Evolutionary conservation across 1,284 basidiomycete genomes (phyloP).

Genomic region (Tilletia setariae): DNA sequence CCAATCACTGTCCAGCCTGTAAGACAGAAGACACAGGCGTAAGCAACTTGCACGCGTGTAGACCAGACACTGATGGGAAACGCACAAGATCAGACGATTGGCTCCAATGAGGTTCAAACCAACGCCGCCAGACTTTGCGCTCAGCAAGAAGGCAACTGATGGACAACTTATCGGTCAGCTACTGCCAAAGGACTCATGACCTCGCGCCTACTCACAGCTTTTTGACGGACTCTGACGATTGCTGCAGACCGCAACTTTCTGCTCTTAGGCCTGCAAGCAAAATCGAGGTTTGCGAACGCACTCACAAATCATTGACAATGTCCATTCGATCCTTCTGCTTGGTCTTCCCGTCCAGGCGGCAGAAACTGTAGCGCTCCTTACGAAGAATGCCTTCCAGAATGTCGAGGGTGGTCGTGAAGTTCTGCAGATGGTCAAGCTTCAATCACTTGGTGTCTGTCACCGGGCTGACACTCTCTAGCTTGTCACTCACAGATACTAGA

Average conservation of each 20-base stretch:
- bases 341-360: constrained; percentile 74
- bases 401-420: constrained; percentile 72
- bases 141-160: constrained; percentile 80
- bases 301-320: constrained; percentile 40
- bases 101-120: constrained; percentile 98
- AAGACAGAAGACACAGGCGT: constrained; percentile 37
- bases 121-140: constrained; percentile 94
- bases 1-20: constrained; percentile 80
- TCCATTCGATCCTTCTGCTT: constrained; percentile 39
- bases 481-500: constrained; percentile 31
- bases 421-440: constrained; percentile 19
- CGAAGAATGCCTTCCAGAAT: constrained; percentile 83
- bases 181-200: neutral
- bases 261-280: constrained; percentile 20
- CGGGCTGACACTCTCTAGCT: neutral
- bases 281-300: constrained; percentile 22
- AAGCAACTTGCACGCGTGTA: neutral
- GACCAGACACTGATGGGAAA: neutral
- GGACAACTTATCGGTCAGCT: neutral
- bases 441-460: no score
- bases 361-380: constrained; percentile 70
- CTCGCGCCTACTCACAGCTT: neutral
- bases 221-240: constrained; percentile 11
- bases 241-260: constrained; percentile 2
- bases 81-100: constrained; percentile 71